Evolutionary conservation across 306 rosid genomes (phyloP), one percentile per base, ranked within the genome.

Genomic region (Vigna nakashimae): DNA sequence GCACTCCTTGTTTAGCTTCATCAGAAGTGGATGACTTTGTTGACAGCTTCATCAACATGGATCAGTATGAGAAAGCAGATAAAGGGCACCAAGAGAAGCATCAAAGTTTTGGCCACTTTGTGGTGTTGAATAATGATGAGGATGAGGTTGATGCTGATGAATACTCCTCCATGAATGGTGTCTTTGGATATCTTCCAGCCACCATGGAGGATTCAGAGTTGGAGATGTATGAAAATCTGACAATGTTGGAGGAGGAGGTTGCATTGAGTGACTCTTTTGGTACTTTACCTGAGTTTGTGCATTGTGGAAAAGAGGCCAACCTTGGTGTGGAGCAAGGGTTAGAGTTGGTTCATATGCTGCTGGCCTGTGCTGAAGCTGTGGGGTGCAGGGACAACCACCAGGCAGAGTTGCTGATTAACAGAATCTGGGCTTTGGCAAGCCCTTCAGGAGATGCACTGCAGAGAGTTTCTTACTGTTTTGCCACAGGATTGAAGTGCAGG

Each of bases 281-380:
- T 67, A 62, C 45, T 70, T 59, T 55, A 65, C 55, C 80, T 36
- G 82, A 60, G 12, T 30, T 73, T 69, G 73, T 55, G 73, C 83
- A 87, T 56, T 28, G 66, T 65, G 86, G 43, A 53, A 80, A 73
- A 78, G 85, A 81, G 72, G 74, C 49, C 6, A 88, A 58, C 56
- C 83, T 84, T 62, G 83, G 88, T 13, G 85, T 88, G 69, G 85
- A 91, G 66, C 88, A 88, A 81, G 94, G 98, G 40, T 83, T 92
- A 65, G 85, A 90, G 52, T 89, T 92, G 90, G 93, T 92, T 75
- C 94, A 92, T 69, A 76, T 79, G 87, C 49, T 92, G 16, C 50
- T 92, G 79, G 96, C 91, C 36, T 92, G 98, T 81, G 96, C 96
- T 8, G 96, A 90, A 75, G 96, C 94, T 51, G 89, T 90, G 7